Conservation (phyloP, 2,329 filamentous ascomycete species). For the Beauveria australis region DNA sequence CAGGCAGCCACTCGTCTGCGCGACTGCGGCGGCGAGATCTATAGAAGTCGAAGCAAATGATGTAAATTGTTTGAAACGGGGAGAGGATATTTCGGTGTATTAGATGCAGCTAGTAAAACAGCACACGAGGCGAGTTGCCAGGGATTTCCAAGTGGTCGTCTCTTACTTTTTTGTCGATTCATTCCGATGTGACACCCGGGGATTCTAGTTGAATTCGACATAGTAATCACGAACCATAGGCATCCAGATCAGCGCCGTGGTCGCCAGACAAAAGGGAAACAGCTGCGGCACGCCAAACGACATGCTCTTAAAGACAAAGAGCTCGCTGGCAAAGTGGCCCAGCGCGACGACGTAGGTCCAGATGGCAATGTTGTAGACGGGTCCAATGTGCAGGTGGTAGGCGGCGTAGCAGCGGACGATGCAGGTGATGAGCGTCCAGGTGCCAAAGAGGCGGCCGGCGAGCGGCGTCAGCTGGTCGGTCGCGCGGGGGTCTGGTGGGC, state of each 20-base stretch:
- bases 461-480: conserved; percentile 63
- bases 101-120: not conserved
- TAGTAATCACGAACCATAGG: conserved; percentile 61
- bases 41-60: conserved; percentile 50
- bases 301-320: conserved; percentile 69
- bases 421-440: conserved; percentile 74
- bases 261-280: conserved; percentile 47
- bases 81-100: not conserved
- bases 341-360: conserved; percentile 77
- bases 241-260: conserved; percentile 52
- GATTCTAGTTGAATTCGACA: conserved; percentile 35
- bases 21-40: conserved; percentile 71
- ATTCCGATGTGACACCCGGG: not conserved
- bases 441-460: conserved; percentile 72
- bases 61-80: not conserved
- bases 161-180: not conserved
- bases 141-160: not conserved
- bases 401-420: conserved; percentile 76
- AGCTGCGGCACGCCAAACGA: conserved; percentile 50
- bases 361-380: conserved; percentile 70
- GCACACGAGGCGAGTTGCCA: not conserved
- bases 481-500: conserved; percentile 33
- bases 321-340: conserved; percentile 72
- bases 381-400: conserved; percentile 66
- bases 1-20: conserved; percentile 77